These are phyloP conservation scores for Grosmannia serpens DNA, from an alignment of 2,329 filamentous ascomycete genomes.

Conservation along the genomic window DNA sequence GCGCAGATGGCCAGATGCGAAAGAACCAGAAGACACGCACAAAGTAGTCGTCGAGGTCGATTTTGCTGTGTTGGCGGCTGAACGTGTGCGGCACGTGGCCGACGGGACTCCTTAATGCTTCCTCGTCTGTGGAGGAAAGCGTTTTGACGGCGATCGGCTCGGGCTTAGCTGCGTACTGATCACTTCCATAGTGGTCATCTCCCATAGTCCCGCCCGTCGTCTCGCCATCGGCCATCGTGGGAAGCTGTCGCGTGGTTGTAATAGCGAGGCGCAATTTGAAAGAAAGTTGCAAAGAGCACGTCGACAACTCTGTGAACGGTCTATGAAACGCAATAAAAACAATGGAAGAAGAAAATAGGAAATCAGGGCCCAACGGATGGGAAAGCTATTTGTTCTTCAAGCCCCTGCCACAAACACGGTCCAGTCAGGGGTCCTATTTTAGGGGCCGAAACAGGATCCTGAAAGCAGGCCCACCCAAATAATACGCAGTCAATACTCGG, in stretches of 20 bases:
- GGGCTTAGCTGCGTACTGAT: background rate
- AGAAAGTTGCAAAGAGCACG: no score
- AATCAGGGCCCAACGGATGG: background rate
- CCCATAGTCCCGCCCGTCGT: background rate
- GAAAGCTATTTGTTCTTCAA: background rate
- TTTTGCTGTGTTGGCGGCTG: constrained; percentile 20
- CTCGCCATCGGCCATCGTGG: background rate
- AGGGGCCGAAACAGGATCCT: background rate
- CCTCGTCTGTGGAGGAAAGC: background rate
- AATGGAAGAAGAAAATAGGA: background rate
- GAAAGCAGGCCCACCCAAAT: background rate
- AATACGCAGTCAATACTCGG: background rate
- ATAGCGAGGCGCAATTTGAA: no score
- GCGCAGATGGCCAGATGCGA: background rate
- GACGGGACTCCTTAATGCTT: background rate
- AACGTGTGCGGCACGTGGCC: constrained; percentile 21
- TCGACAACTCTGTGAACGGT: no score
- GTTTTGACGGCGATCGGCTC: background rate
- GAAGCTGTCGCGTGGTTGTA: background rate
- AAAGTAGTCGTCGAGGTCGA: constrained; percentile 35
- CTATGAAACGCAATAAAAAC: no score
- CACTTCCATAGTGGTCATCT: background rate
- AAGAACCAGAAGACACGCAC: constrained; percentile 16
- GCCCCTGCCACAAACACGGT: background rate
- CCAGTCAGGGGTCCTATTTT: background rate